These are phyloP conservation scores for Favolaschia claudopus DNA, from an alignment of 768 basidiomycete species.

Conservation along the genomic window DNA sequence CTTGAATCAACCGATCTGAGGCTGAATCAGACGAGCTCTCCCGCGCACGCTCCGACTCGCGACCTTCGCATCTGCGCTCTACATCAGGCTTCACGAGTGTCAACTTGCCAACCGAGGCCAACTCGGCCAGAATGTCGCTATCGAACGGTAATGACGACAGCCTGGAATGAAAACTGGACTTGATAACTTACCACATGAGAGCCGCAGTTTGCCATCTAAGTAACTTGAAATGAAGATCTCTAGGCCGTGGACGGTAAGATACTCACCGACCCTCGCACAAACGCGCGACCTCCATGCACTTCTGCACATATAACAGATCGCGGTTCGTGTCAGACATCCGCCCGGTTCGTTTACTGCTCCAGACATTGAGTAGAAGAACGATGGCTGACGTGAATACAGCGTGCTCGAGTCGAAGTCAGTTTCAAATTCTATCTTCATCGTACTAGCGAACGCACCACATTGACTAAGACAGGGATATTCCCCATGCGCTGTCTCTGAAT, in stretches of 20 bases:
- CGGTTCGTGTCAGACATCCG: conserved; percentile 53
- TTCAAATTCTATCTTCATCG: not conserved
- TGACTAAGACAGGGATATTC: conserved; percentile 40
- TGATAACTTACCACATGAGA: conserved; percentile 38
- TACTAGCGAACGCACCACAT: conserved; percentile 36
- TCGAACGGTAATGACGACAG: not conserved
- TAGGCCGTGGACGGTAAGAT: not conserved
- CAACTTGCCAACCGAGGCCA: conserved; percentile 28
- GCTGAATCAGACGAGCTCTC: conserved; percentile 1
- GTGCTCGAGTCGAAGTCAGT: conserved; percentile 35
- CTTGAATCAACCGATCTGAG: too few species aligned
- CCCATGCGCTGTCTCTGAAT: conserved; percentile 42
- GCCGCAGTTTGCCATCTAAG: conserved; percentile 52
- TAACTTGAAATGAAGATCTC: not conserved
- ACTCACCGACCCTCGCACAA: conserved; percentile 47
- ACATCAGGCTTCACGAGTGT: conserved; percentile 17
- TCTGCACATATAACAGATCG: conserved; percentile 66
- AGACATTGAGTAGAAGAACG: conserved; percentile 71
- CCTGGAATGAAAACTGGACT: not conserved
- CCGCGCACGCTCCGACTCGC: not conserved
- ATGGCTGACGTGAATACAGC: conserved; percentile 51
- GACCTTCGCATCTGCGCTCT: too few species aligned
- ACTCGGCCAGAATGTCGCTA: conserved; percentile 31
- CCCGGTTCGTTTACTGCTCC: conserved; percentile 65
- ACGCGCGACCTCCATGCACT: conserved; percentile 61